Conservation (phyloP, 2,329 filamentous ascomycete species). For the Domatiomyces catenatus region DNA sequence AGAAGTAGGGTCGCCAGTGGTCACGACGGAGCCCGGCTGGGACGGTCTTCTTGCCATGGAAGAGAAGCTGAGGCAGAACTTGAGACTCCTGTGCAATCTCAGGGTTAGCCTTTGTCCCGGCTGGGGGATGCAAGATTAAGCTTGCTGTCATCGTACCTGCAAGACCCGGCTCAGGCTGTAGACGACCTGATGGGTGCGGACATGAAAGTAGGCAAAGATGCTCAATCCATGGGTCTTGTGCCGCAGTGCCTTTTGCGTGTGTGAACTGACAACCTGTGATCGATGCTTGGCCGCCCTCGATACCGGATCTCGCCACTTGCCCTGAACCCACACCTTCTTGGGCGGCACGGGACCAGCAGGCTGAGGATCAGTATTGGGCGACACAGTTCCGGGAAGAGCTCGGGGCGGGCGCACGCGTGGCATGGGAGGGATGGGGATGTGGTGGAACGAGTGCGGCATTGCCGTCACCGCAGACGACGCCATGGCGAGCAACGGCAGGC, state of each 20-base stretch:
- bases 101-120: constrained; percentile 2
- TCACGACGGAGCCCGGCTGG: constrained; percentile 45
- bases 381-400: constrained; percentile 13
- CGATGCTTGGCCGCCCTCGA: constrained; percentile 30
- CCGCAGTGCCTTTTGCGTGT: constrained; percentile 32
- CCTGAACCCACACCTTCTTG: constrained; percentile 25
- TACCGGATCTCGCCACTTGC: constrained; percentile 23
- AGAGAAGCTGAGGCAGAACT: constrained; percentile 42
- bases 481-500: constrained; percentile 5
- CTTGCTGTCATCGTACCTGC: constrained; percentile 29
- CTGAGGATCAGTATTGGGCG: constrained; percentile 12
- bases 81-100: constrained; percentile 30
- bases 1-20: constrained; percentile 46
- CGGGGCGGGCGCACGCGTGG: constrained; percentile 17
- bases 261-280: constrained; percentile 23
- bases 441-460: constrained; percentile 10
- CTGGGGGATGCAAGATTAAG: background rate
- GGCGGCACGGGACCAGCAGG: constrained; percentile 7
- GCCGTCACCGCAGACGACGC: constrained; percentile 11
- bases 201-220: constrained; percentile 48
- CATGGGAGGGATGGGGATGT: constrained; percentile 12
- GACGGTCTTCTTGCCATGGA: constrained; percentile 48
- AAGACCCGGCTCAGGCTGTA: constrained; percentile 45
- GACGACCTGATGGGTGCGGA: constrained; percentile 48
- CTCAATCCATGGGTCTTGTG: constrained; percentile 38